Evolutionary conservation across 1,139 yeast species (phyloP).

Genomic region (Oligophagozyma castellii): DNA sequence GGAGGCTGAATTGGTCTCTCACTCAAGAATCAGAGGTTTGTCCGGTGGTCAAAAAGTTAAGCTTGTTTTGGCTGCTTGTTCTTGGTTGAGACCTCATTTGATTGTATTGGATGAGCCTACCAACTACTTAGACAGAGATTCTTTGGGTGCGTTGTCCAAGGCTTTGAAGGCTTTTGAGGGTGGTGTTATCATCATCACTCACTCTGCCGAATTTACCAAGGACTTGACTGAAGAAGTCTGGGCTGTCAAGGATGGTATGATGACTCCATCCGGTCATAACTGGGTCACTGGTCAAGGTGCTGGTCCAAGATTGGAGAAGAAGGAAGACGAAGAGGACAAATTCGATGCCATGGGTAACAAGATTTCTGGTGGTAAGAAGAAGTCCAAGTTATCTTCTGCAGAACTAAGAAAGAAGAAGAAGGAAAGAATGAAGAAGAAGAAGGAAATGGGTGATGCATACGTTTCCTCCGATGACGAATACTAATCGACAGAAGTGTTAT

Average conservation of each 20-base stretch:
- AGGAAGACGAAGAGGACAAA: slow-evolving; percentile 92
- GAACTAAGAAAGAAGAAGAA: slow-evolving; percentile 99
- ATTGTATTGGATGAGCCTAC: slow-evolving; percentile 99
- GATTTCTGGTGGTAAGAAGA: slow-evolving; percentile 92
- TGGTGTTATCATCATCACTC: slow-evolving; percentile 99
- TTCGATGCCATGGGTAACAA: slow-evolving; percentile 99
- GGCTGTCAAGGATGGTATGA: slow-evolving; percentile 95
- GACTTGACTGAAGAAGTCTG: slow-evolving; percentile 98
- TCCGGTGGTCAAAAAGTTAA: slow-evolving; percentile 99
- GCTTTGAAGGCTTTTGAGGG: slow-evolving; percentile 98
- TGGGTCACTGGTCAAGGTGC: slow-evolving; percentile 99
- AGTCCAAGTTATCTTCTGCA: slow-evolving; percentile 94
- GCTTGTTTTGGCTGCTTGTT: slow-evolving; percentile 98
- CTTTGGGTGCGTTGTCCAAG: slow-evolving; percentile 97
- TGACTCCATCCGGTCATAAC: slow-evolving; percentile 99
- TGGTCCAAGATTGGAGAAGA: slow-evolving; percentile 98
- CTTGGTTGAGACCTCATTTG: slow-evolving; percentile 99
- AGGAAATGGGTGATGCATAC: slow-evolving; percentile 98
- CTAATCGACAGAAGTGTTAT: not conserved
- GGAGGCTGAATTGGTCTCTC: slow-evolving; percentile 97
- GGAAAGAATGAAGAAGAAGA: slow-evolving; percentile 99
- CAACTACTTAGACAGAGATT: slow-evolving; percentile 97
- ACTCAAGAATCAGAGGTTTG: slow-evolving; percentile 99
- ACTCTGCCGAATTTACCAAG: slow-evolving; percentile 99
- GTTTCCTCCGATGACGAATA: slow-evolving; percentile 80